A percentile compares a stretch with the other conserved stretches of the same genome.
Evolutionary conservation across 352 stramenopile genomes (phyloP).

Genomic region (Globisporangium emineosum): DNA sequence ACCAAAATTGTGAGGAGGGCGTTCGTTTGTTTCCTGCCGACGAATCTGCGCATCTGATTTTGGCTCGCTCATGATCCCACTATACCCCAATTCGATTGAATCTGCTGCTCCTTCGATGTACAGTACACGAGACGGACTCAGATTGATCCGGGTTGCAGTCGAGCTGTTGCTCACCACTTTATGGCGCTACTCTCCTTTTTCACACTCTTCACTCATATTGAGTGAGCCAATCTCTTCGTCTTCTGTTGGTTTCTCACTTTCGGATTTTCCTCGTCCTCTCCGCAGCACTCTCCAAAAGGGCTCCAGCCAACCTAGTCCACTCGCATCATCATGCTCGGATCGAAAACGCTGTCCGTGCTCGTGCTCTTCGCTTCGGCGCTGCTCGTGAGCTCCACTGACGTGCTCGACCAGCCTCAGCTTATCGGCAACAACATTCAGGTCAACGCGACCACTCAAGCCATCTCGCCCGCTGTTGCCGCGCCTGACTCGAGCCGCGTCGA

Average conservation of each 20-base stretch:
- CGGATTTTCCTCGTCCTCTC: not conserved
- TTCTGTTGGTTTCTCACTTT: conserved; percentile 6
- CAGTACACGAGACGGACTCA: not conserved
- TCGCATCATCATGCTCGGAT: conserved; percentile 10
- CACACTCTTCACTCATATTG: not conserved
- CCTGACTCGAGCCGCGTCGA: conserved; percentile 5
- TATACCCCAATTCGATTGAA: not conserved
- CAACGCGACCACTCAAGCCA: not conserved
- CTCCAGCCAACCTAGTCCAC: not conserved
- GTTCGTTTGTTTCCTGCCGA: not conserved
- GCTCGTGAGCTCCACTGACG: not conserved
- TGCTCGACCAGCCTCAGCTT: not conserved
- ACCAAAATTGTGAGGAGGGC: not conserved
- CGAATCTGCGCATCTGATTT: conserved; percentile 6
- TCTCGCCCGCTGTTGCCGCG: no score
- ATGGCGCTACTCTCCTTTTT: not conserved
- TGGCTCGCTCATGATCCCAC: conserved; percentile 5
- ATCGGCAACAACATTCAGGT: not conserved
- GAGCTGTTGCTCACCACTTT: not conserved
- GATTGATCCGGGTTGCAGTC: not conserved
- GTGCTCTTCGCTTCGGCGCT: conserved; percentile 1
- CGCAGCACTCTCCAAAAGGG: not conserved
- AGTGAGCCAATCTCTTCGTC: not conserved
- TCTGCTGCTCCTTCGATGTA: not conserved
- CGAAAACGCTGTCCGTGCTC: not conserved